Evolutionary conservation across 495 filamentous ascomycete genomes (phyloP), one percentile per base, ranked within the genome.

Genomic region (Aspergillus avenaceus): DNA sequence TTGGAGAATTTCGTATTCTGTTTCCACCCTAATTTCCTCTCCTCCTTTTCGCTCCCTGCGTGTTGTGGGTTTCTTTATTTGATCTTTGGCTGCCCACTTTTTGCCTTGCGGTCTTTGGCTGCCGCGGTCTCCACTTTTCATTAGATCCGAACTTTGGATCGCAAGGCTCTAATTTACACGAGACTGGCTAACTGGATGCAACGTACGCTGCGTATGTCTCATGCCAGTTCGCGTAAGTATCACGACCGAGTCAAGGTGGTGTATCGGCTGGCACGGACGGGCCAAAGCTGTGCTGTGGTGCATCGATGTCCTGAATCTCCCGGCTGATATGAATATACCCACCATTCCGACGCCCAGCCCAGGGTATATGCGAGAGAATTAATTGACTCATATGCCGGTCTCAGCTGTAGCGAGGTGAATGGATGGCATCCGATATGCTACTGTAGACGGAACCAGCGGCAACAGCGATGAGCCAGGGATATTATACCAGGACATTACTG

Each of bases 101-200:
- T 44, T 48, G 44, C 38, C 38, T 38, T 54, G 41, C 40, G 34
- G 26, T 25, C 31, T 34, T 31, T 25, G 24, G 8, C 38, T 42
- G 24, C 44, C 42, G 47, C 37, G 24, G 8, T 41, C 56, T 53
- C 53, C 53, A 54, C 53, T 47, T 51, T 48, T 49, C 43, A 44
- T 51, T 56, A 41, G 51, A 49, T 23, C 34, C 43, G 11, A 18
- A 41, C 29, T 45, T 37, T 26, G 42, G 37, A 53, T 31, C 29
- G 32, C 42, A 40, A 31, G 31, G n/a, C 37, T 16, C 25, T 29
- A 53, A 60, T 56, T 26, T 56, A 56, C 36, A 34, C 50, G 50
- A 56, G 56, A 56, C 53, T 28, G 29, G 38, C 40, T 24, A 18
- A 43, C 21, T 37, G 31, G 6, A n/a, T 38, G 34, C 16, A 38